Conservation (phyloP, 2,329 filamentous ascomycete species). For the Aspergillus quadrilineatus region DNA sequence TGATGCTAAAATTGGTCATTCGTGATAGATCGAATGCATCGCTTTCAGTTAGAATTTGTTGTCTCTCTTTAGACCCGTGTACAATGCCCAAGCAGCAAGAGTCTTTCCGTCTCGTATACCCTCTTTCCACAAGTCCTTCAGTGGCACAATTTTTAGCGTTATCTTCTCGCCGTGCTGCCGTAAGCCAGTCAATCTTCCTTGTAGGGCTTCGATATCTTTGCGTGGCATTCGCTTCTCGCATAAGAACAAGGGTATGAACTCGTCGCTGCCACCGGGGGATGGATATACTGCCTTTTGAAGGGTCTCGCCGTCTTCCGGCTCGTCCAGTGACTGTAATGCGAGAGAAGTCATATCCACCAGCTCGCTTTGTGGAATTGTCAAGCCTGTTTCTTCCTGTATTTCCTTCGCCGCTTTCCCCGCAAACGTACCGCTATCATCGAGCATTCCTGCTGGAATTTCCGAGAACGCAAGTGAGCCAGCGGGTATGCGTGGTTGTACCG, state of each 20-base stretch:
- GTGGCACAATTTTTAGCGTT: constrained; percentile 54
- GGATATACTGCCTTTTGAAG: constrained; percentile 55
- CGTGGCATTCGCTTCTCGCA: constrained; percentile 54
- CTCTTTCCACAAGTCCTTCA: constrained; percentile 55
- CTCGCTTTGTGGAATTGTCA: constrained; percentile 51
- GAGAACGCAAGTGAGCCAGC: constrained; percentile 55
- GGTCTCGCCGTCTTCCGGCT: constrained; percentile 29
- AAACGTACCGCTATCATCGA: constrained; percentile 56
- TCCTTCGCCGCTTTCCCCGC: constrained; percentile 57
- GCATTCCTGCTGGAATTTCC: constrained; percentile 62
- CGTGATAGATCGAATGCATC: background rate
- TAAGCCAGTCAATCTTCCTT: constrained; percentile 56
- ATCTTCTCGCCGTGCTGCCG: constrained; percentile 59
- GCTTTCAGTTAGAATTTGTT: constrained; percentile 38
- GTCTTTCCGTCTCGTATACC: constrained; percentile 57
- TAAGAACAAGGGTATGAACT: constrained; percentile 58
- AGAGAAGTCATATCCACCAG: constrained; percentile 56
- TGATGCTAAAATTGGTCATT: background rate
- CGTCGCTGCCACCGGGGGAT: constrained; percentile 57
- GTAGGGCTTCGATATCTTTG: constrained; percentile 49
- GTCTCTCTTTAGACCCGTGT: constrained; percentile 52
- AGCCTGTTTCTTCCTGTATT: constrained; percentile 57
- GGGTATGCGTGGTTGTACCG: constrained; percentile 58
- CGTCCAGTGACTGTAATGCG: constrained; percentile 35
- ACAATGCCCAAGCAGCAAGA: constrained; percentile 56